Conservation (phyloP, 2,329 filamentous ascomycete genomes). For the Cercospora beticola region DNA sequence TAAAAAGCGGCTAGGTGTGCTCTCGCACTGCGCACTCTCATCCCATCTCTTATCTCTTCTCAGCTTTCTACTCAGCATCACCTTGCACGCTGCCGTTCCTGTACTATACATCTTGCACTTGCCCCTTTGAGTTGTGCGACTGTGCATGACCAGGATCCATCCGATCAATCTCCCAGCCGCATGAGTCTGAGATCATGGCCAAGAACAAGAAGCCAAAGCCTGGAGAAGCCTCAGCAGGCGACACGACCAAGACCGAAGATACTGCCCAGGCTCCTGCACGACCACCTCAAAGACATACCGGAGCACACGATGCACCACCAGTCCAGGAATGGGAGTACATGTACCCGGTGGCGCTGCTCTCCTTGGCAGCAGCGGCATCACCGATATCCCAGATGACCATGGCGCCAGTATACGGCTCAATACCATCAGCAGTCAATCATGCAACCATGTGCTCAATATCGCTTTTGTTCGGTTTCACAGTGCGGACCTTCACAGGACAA, state of each 20-base stretch:
- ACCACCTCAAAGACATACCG: not conserved
- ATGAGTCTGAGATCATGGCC: not conserved
- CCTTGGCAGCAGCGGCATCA: slow-evolving; percentile 62
- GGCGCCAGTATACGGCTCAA: slow-evolving; percentile 84
- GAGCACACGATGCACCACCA: not conserved
- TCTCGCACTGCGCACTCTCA: not conserved
- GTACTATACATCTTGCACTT: not conserved
- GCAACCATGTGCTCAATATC: slow-evolving; percentile 48
- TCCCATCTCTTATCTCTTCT: not conserved
- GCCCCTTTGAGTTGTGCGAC: not conserved
- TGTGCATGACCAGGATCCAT: not conserved
- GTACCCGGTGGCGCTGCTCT: slow-evolving; percentile 11
- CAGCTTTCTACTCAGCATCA: not conserved
- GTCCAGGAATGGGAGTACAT: slow-evolving; percentile 14
- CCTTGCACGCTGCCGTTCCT: not conserved
- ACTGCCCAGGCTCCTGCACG: not conserved
- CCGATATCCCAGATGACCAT: slow-evolving; percentile 73
- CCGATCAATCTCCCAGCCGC: not conserved
- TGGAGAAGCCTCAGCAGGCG: not conserved
- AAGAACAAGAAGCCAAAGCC: slow-evolving; percentile 1
- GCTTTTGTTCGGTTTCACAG: slow-evolving; percentile 56
- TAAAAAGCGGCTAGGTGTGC: slow-evolving; percentile 1
- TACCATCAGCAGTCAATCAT: slow-evolving; percentile 74
- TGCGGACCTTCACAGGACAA: not conserved
- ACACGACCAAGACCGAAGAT: not conserved